A percentile compares a stretch with the other conserved stretches of the same genome.
Conservation (phyloP, 2,329 filamentous ascomycete genomes). For the Diplodia mutila region DNA sequence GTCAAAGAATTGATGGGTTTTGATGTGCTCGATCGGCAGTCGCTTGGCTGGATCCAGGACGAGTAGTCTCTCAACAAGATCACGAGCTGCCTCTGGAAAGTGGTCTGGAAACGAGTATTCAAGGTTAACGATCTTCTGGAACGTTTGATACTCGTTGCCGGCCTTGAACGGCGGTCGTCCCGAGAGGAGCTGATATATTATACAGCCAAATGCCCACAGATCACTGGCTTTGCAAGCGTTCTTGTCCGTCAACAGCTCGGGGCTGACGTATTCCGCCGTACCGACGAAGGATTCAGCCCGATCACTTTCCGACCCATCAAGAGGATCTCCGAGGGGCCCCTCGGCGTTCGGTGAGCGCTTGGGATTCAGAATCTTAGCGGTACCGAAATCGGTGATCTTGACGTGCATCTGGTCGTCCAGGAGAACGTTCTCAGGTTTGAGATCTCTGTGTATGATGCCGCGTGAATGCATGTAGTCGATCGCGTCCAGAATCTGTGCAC, state of each 20-base stretch:
- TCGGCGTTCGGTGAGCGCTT: slow-evolving; percentile 37
- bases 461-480: slow-evolving; percentile 98
- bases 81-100: slow-evolving; percentile 83
- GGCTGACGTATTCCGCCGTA: slow-evolving; percentile 97
- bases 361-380: slow-evolving; percentile 83
- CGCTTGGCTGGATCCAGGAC: slow-evolving; percentile 85
- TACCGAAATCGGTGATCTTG: slow-evolving; percentile 98
- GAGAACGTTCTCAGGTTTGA: slow-evolving; percentile 96
- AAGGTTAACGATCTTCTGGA: slow-evolving; percentile 94
- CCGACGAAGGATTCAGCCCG: slow-evolving; percentile 94
- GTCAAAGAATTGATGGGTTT: slow-evolving; percentile 93
- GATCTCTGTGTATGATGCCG: slow-evolving; percentile 92
- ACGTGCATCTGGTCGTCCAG: slow-evolving; percentile 95
- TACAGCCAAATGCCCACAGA: slow-evolving; percentile 97
- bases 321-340: slow-evolving; percentile 50
- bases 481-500: slow-evolving; percentile 92
- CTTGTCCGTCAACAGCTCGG: slow-evolving; percentile 94
- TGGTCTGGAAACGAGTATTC: slow-evolving; percentile 92
- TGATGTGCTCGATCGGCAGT: slow-evolving; percentile 92
- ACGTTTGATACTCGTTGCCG: slow-evolving; percentile 92
- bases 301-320: slow-evolving; percentile 66
- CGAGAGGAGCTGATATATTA: slow-evolving; percentile 93
- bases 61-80: slow-evolving; percentile 86
- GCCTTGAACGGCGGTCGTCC: slow-evolving; percentile 97
- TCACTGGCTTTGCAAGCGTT: slow-evolving; percentile 97